Base-by-base conservation (phyloP, 352 stramenopile species). In the Pythium myriotylum region DNA sequence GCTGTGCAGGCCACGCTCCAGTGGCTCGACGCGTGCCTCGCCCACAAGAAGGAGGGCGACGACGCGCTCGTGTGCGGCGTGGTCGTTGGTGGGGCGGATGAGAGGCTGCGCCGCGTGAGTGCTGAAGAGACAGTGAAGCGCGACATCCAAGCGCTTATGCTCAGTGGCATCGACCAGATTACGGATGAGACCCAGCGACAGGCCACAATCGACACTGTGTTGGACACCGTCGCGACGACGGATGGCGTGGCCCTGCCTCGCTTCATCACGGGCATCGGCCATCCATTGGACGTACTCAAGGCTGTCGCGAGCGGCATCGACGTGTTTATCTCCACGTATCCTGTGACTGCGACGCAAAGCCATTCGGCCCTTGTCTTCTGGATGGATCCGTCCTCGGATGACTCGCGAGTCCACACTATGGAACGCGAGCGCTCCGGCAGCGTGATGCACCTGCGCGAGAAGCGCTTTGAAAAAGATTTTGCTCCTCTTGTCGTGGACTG, bases 301-400 rank as follows among this genome's bases (percentile, higher is more conserved):
- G 71, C 73, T 0, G 73, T 91, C 4, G 65, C 72, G 35, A 67
- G 70, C 10, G 84, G 84, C 23, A 62, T 91, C 32, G 84, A 93
- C 51, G 81, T 53, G 1, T 91, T 93, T 27, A 72, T 93, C 58
- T 89, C 84, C 32, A 70, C 81, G 23, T 93, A 79, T 65, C 84
- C 81, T 17, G 72, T 71, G 5, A 67, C 59, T 0, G 54, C 86
- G 3, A 90, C 84, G 10, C 80, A 81, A 54, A 54, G 55, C 16
- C 70, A 77, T 6, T 72, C 70, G 26, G 84, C 81, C 10, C 32
- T 91, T 26, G 67, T 82, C 35, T 90, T 86, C 48, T 93, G 84
- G 84, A 65, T 82, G 45, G 73, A 78, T 43, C 59, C 64, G 22
- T 16, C 26, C 10, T 70, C 57, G 12, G 75, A 86, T 20, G 68